A percentile compares a stretch with the other conserved stretches of the same genome.
These are phyloP conservation scores for Arachis monticola DNA, from an alignment of 331 rosid species.

Conservation along the genomic window DNA sequence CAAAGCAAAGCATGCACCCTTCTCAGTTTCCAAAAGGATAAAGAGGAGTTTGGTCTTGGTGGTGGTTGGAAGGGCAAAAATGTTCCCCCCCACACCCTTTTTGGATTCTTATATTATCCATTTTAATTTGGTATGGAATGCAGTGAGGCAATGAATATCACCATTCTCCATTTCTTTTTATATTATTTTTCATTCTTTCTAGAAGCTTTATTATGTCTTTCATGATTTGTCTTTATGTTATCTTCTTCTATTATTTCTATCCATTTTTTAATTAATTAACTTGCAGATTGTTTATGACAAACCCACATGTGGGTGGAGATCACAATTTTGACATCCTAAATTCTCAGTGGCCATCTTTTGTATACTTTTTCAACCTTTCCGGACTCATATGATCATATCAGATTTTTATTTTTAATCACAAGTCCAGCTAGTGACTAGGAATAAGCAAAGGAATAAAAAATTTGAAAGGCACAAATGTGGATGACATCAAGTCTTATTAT, in stretches of 20 bases:
- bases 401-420: conserved; percentile 21
- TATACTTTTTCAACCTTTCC: conserved; percentile 37
- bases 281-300: conserved; percentile 38
- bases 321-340: conserved; percentile 57
- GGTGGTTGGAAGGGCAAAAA: conserved; percentile 67
- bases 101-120: conserved; percentile 51
- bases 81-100: conserved; percentile 68
- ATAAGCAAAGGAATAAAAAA: conserved; percentile 47
- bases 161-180: conserved; percentile 10
- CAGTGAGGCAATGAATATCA: conserved; percentile 29
- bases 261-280: conserved; percentile 15
- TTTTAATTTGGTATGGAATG: conserved; percentile 36
- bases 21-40: neutral
- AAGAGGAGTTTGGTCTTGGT: conserved; percentile 52
- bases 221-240: conserved; percentile 18
- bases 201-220: conserved; percentile 7
- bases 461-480: conserved; percentile 55
- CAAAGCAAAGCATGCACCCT: neutral
- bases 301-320: conserved; percentile 50
- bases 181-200: conserved; percentile 17
- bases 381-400: conserved; percentile 18
- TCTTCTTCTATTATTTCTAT: neutral
- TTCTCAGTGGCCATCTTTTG: conserved; percentile 42
- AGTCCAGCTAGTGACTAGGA: conserved; percentile 47
- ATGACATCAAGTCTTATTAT: conserved; percentile 72